Base-by-base conservation (phyloP, 1,284 basidiomycete genomes). In the Moniliella sp. region DNA sequence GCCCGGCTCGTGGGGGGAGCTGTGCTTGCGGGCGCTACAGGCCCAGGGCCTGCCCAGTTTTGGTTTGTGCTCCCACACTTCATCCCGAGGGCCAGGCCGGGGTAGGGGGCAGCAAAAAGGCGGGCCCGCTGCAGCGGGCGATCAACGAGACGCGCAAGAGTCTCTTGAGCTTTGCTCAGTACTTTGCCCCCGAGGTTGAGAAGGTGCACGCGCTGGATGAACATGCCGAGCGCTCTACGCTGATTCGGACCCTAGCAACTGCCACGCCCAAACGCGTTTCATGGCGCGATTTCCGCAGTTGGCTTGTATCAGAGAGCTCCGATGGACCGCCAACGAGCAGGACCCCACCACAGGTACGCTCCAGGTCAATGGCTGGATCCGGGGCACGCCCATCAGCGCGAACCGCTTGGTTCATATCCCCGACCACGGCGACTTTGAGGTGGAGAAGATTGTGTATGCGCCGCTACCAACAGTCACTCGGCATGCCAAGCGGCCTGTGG, bases 371-470 rank as follows among this genome's bases (percentile, higher is more conserved):
- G 88, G 88, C 13, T 71, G 80, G 33, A 71, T 91, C 8, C 68
- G 91, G 13, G 88, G 88, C 0, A 66, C 70, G 3, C 63, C 71
- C 15, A 63, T 97, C 30, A 81, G 76, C 27, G 76, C 78, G 3
- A 78, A 93, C 53, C 66, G 86, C 28, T 67, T 97, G 13, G 70
- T 94, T 0, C 86, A 97, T 61, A 51, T 99, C 3, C 80, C 83
- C 1, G 76, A 78, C 48, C 72, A 69, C 58, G 88, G 86, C 1
- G 88, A 97, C 62, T 93, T 76, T 62, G 75, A 76, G 50, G 67
- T 94, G 12, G 68, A 72, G 14, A 74, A 76, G 62, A 83, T 82
- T 42, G 42, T 37, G 12, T 39, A 49, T 18, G 48, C 44, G 19
- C 45, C 52, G 7, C 40, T 39, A 4, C 33, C 41, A 12, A 23